Evolutionary conservation across 345 rosid species (phyloP).

Genomic region (Microthlaspi erraticum): DNA sequence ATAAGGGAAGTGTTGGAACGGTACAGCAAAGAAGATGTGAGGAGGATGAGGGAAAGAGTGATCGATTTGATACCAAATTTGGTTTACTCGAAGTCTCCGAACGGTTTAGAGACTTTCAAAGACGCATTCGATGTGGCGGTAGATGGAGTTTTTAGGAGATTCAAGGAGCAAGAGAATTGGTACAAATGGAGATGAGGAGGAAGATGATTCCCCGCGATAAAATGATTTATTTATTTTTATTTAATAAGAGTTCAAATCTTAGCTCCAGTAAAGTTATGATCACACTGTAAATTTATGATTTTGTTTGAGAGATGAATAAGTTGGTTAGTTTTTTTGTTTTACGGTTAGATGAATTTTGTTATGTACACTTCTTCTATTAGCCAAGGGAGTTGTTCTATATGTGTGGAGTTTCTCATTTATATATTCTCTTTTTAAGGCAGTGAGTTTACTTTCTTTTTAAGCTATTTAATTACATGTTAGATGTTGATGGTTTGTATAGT

Average conservation of each 20-base stretch:
- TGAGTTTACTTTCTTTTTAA: background rate
- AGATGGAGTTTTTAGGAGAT: conserved; percentile 82
- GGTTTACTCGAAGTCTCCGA: conserved; percentile 64
- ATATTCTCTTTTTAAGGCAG: conserved; percentile 5
- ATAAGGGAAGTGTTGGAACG: conserved; percentile 65
- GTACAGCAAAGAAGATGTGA: conserved; percentile 65
- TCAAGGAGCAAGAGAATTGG: conserved; percentile 69
- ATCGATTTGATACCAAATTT: conserved; percentile 72
- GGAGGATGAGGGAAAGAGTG: conserved; percentile 78
- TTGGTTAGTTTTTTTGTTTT: conserved; percentile 24
- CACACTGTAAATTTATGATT: conserved; percentile 44
- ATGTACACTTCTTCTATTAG: conserved; percentile 13
- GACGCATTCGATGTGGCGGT: conserved; percentile 93
- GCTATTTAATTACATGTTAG: background rate
- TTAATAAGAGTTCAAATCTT: conserved; percentile 10
- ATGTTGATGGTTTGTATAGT: background rate
- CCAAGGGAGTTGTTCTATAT: conserved; percentile 14
- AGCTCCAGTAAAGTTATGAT: conserved; percentile 28
- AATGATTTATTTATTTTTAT: conserved; percentile 36
- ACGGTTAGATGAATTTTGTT: background rate
- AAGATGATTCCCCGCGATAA: background rate
- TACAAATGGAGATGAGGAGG: conserved; percentile 65
- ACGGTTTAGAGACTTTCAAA: conserved; percentile 67
- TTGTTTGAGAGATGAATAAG: conserved; percentile 37
- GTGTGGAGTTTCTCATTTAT: conserved; percentile 18